phyloP scores from a whole-genome alignment of 2,329 filamentous ascomycete species.

The Neoscytalidium dimidiatum region DNA sequence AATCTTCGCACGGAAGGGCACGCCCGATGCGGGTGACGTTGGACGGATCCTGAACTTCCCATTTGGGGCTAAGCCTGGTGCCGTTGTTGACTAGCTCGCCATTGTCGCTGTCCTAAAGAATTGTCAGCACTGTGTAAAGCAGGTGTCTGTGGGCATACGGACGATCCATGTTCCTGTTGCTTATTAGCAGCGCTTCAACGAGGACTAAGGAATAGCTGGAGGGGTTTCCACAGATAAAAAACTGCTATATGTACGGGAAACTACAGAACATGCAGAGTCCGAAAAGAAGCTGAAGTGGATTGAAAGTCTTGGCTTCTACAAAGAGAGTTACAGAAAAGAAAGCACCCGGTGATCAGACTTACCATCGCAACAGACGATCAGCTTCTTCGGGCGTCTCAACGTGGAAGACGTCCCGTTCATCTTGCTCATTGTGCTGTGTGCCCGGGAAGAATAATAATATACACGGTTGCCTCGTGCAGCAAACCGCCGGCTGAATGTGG shows the following conservation, averaged over 20 bases:
- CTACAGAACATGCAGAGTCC: neutral
- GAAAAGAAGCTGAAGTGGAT: too few relatives aligned
- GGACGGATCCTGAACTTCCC: conserved; percentile 30
- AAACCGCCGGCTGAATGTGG: too few relatives aligned
- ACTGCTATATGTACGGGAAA: neutral
- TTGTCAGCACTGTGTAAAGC: neutral
- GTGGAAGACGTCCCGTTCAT: neutral
- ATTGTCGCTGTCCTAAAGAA: conserved; percentile 19
- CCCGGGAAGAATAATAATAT: neutral
- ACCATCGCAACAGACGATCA: conserved; percentile 19
- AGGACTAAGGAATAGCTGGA: neutral
- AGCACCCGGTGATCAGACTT: neutral
- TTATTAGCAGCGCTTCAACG: neutral
- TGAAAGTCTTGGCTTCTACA: too few relatives aligned
- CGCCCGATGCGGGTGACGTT: conserved; percentile 43
- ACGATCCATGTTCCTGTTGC: conserved; percentile 8
- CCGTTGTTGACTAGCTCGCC: conserved; percentile 16
- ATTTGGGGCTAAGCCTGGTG: neutral
- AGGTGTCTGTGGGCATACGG: neutral
- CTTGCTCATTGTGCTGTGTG: neutral
- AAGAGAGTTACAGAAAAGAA: neutral
- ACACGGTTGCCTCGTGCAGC: neutral
- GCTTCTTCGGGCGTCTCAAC: conserved; percentile 14
- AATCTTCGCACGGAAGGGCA: conserved; percentile 35
- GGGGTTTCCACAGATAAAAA: too few relatives aligned